These are phyloP conservation scores for Leccinum fibrillosum DNA, from an alignment of 768 basidiomycete species.

Conservation along the genomic window DNA sequence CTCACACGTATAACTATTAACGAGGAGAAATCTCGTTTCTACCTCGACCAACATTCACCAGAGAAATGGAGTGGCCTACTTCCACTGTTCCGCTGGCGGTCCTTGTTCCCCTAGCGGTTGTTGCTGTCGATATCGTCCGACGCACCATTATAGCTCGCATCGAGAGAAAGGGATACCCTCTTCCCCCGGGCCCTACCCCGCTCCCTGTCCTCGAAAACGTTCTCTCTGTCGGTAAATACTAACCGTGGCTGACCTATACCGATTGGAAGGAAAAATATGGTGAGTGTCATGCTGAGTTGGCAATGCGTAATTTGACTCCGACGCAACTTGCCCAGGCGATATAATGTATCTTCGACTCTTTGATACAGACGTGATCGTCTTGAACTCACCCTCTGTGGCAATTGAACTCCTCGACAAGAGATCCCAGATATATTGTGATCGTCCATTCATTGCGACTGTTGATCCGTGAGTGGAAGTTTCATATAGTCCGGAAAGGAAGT, in stretches of 20 bases:
- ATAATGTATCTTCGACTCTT: background rate
- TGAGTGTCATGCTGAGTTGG: background rate
- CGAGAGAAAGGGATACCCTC: background rate
- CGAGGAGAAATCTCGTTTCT: background rate
- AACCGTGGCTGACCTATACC: background rate
- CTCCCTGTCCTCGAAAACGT: background rate
- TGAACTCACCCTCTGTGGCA: background rate
- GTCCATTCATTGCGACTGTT: background rate
- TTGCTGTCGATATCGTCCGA: background rate
- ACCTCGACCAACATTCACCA: background rate
- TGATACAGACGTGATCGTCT: background rate
- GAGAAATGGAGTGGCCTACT: background rate
- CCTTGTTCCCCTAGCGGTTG: background rate
- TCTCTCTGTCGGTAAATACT: background rate
- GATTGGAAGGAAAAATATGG: background rate
- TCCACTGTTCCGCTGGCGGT: background rate
- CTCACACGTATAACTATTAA: background rate
- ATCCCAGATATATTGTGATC: conserved; percentile 2
- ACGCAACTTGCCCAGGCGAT: background rate
- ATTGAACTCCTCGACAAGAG: background rate
- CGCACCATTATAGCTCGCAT: background rate
- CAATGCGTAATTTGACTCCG: background rate
- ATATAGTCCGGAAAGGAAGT: background rate
- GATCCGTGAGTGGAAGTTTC: background rate
- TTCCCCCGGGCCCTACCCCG: background rate